A percentile compares a stretch with the other conserved stretches of the same genome.
Evolutionary conservation across 225 moss, liverwort and hornwort species (phyloP).

Genomic region (Bryum argenteum): DNA sequence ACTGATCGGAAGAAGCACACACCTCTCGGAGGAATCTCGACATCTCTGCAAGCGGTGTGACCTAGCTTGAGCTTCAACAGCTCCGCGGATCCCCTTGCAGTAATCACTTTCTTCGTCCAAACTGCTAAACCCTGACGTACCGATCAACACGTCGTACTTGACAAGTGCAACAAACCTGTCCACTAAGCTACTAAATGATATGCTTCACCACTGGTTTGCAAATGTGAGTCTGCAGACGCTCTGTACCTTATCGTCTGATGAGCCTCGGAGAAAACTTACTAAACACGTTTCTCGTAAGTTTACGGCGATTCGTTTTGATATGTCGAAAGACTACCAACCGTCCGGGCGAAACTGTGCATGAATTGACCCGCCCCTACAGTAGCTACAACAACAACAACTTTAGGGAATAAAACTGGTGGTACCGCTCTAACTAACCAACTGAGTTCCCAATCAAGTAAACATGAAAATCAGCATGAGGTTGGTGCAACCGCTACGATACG

Average conservation of each 20-base stretch:
- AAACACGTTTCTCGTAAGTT: background rate
- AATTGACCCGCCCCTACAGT: background rate
- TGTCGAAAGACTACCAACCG: constrained; percentile 14
- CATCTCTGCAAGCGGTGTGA: constrained; percentile 24
- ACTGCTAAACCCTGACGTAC: background rate
- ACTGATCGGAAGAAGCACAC: background rate
- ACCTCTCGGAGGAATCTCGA: constrained; percentile 53
- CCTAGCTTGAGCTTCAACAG: background rate
- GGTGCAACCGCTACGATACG: constrained; percentile 16
- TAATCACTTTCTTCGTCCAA: constrained; percentile 22
- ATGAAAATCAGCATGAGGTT: background rate
- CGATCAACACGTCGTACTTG: background rate
- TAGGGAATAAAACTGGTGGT: constrained; percentile 19
- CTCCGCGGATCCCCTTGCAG: background rate
- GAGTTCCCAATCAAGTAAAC: background rate
- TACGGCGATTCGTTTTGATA: background rate
- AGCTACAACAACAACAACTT: background rate
- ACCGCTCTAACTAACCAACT: background rate
- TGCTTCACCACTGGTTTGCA: background rate
- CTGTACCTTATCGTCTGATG: background rate
- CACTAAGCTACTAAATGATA: background rate
- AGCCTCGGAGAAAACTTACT: background rate
- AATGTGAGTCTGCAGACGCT: background rate
- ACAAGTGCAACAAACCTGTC: background rate
- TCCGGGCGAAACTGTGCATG: background rate